Evolutionary conservation across 306 rosid species (phyloP).

Genomic region (Dryas drummondii): DNA sequence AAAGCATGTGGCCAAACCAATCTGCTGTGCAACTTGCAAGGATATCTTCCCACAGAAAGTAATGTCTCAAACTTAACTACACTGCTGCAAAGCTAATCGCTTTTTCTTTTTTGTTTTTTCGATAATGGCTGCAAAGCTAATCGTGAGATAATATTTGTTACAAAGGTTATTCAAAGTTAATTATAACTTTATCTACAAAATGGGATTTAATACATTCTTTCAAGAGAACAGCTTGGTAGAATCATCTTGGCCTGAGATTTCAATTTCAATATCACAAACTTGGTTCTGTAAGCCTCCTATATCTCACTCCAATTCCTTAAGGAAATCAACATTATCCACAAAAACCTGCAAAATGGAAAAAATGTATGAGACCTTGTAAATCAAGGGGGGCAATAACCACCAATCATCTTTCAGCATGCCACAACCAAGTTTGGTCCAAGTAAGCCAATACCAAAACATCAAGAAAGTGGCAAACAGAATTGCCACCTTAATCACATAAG

Average conservation of each 20-base stretch:
- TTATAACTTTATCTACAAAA: constrained; percentile 58
- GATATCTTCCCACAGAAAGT: background rate
- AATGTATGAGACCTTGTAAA: background rate
- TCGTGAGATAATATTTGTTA: constrained; percentile 14
- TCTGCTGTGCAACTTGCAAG: background rate
- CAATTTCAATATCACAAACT: constrained; percentile 24
- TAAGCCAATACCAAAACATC: background rate
- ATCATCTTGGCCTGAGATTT: constrained; percentile 29
- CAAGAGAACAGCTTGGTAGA: constrained; percentile 16
- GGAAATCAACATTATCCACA: constrained; percentile 84
- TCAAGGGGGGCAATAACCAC: background rate
- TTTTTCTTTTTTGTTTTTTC: background rate
- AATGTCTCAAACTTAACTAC: no score
- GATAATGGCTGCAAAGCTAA: constrained; percentile 22
- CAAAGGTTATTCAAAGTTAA: constrained; percentile 26
- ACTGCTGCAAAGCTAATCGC: background rate
- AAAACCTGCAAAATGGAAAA: constrained; percentile 63
- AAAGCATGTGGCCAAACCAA: no score
- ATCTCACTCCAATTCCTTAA: constrained; percentile 70
- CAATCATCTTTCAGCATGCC: background rate
- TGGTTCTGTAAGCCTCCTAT: constrained; percentile 7
- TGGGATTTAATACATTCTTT: constrained; percentile 36
- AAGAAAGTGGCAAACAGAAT: no score
- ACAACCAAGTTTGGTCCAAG: background rate
- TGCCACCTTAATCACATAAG: no score